Evolutionary conservation across 768 basidiomycete genomes (phyloP).

Genomic region (Suillus sp.): DNA sequence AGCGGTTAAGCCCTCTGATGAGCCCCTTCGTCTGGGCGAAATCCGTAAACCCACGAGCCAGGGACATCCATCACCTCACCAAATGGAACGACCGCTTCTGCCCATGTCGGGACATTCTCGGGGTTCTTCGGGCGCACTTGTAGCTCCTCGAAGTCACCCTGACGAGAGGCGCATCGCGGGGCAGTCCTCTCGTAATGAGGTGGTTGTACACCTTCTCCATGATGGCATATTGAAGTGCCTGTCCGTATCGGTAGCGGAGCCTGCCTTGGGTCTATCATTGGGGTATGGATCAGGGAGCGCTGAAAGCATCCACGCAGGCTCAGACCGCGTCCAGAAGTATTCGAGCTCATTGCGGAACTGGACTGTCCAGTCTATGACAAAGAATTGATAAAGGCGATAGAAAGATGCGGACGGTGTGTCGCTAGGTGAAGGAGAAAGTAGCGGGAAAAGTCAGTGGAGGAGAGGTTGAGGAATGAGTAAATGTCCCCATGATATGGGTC

Average conservation of each 20-base stretch:
- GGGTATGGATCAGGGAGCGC: constrained; percentile 11
- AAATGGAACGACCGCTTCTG: constrained; percentile 22
- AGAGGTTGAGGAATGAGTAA: neutral
- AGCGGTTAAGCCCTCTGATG: too few species aligned
- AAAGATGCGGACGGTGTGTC: constrained; percentile 33
- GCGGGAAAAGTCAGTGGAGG: neutral
- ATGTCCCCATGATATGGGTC: constrained; percentile 8
- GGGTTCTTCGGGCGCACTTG: constrained; percentile 30
- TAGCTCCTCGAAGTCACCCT: constrained; percentile 34
- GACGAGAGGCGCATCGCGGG: constrained; percentile 31
- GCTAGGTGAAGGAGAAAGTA: constrained; percentile 13
- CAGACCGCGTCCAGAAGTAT: constrained; percentile 28
- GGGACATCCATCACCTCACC: constrained; percentile 22
- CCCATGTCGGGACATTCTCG: constrained; percentile 35
- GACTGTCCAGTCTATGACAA: constrained; percentile 27
- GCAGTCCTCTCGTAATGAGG: constrained; percentile 33
- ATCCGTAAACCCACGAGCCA: constrained; percentile 8
- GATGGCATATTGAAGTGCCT: constrained; percentile 27
- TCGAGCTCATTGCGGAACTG: constrained; percentile 37
- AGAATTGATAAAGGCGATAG: constrained; percentile 35
- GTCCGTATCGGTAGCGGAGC: constrained; percentile 16
- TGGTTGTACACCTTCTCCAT: constrained; percentile 32
- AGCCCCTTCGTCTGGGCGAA: too few species aligned
- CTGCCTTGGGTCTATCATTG: neutral
- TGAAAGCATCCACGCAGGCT: constrained; percentile 15